These are phyloP conservation scores for Chlamydomonas incerta DNA, from an alignment of 139 green algal genomes.

Conservation along the genomic window DNA sequence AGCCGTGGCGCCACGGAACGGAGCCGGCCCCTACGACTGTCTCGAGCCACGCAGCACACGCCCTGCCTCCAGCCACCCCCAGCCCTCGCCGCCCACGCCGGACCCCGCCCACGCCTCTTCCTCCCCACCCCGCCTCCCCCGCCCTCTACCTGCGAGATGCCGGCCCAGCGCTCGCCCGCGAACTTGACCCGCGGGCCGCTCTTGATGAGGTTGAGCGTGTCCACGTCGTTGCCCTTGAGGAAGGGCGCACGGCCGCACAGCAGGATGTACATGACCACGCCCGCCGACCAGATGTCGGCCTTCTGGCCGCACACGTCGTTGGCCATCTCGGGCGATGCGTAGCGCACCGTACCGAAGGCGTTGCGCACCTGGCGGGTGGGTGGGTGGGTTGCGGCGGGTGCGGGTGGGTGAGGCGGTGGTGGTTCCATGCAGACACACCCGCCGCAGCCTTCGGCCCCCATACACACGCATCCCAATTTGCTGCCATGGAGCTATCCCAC, in stretches of 20 bases:
- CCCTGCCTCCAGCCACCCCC: too few species aligned
- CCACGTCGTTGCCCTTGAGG: slow-evolving; percentile 52
- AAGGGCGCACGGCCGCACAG: slow-evolving; percentile 57
- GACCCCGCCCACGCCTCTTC: too few species aligned
- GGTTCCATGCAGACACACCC: too few species aligned
- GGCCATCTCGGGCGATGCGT: slow-evolving; percentile 76
- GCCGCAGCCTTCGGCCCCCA: too few species aligned
- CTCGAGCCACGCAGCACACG: too few species aligned
- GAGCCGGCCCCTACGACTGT: too few species aligned
- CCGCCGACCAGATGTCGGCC: slow-evolving; percentile 72
- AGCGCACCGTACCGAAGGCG: slow-evolving; percentile 72
- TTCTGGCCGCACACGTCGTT: slow-evolving; percentile 67
- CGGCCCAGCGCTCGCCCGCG: slow-evolving; percentile 45
- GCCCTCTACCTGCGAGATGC: slow-evolving; percentile 27
- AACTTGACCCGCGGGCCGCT: slow-evolving; percentile 61
- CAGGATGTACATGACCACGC: slow-evolving; percentile 68
- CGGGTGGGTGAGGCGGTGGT: too few species aligned
- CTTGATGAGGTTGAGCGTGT: slow-evolving; percentile 64
- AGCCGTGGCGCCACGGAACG: too few species aligned
- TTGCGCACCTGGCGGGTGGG: slow-evolving; percentile 43
- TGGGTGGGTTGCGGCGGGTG: neutral
- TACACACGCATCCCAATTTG: too few species aligned
- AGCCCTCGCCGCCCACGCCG: too few species aligned
- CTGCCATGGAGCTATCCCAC: too few species aligned
- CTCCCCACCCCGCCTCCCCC: too few species aligned